A percentile compares a stretch with the other conserved stretches of the same genome.
These are phyloP conservation scores for Bruguiera hainesii DNA, from an alignment of 441 rosid genomes.

Conservation along the genomic window DNA sequence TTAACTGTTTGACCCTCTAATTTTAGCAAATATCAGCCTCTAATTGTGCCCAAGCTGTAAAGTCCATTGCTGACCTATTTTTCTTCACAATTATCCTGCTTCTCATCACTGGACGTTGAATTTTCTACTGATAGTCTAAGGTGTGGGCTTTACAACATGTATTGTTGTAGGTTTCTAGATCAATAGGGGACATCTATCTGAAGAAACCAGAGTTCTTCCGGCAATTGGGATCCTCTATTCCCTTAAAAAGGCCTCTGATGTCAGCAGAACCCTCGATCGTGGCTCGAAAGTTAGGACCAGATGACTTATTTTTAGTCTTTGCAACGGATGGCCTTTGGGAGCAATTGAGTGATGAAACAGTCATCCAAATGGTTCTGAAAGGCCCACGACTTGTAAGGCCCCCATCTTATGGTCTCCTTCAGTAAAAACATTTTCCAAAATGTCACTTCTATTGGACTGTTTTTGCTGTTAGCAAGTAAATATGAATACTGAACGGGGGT, in stretches of 20 bases:
- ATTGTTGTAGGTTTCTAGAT: conserved; percentile 55
- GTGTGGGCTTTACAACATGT: background rate
- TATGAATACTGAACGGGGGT: background rate
- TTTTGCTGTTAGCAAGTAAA: background rate
- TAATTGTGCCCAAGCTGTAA: too few species aligned
- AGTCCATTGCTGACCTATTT: too few species aligned
- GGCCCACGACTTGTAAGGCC: conserved; percentile 46
- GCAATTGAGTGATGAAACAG: conserved; percentile 56
- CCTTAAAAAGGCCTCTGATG: conserved; percentile 46
- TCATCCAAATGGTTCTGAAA: conserved; percentile 46
- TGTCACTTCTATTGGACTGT: background rate
- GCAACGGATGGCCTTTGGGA: conserved; percentile 84
- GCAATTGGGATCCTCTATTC: conserved; percentile 38
- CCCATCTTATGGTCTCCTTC: conserved; percentile 3
- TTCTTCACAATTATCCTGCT: background rate
- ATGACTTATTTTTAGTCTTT: conserved; percentile 53
- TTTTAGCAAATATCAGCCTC: too few species aligned
- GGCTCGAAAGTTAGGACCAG: conserved; percentile 36
- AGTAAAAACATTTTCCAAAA: background rate
- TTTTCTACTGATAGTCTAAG: background rate
- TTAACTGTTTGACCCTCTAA: too few species aligned
- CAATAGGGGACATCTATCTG: conserved; percentile 64
- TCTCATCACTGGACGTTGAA: conserved; percentile 1
- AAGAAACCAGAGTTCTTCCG: conserved; percentile 56
- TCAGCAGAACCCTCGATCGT: conserved; percentile 58